Conservation (phyloP, 345 rosid species). For the Isatis tinctoria region DNA sequence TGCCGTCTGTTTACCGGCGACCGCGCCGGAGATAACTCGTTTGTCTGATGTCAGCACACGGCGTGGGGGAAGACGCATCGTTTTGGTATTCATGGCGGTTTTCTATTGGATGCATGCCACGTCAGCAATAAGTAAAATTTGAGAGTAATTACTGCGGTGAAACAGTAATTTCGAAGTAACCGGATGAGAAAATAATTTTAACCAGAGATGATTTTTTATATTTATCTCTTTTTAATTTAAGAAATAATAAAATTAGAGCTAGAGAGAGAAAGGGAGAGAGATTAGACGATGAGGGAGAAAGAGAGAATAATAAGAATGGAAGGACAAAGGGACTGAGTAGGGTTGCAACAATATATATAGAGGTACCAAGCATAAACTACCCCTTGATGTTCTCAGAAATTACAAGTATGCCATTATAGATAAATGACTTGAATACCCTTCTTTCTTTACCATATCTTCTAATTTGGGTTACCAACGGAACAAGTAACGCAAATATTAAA, state of each 20-base stretch:
- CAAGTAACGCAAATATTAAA: slow-evolving; percentile 24
- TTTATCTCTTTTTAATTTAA: slow-evolving; percentile 1
- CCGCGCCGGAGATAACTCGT: slow-evolving; percentile 43
- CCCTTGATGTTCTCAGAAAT: background rate
- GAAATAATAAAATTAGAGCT: background rate
- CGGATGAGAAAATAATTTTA: background rate
- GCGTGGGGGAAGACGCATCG: slow-evolving; percentile 89
- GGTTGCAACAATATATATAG: slow-evolving; percentile 31
- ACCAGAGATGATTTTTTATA: background rate
- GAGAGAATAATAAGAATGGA: background rate
- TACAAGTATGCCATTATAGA: background rate
- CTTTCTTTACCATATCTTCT: slow-evolving; percentile 16
- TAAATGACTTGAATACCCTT: slow-evolving; percentile 3
- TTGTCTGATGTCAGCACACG: slow-evolving; percentile 61
- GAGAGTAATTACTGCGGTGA: slow-evolving; percentile 11
- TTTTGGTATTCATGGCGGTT: slow-evolving; percentile 49
- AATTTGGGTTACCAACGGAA: slow-evolving; percentile 18
- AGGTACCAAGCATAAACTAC: background rate
- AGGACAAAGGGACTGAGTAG: background rate
- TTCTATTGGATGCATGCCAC: slow-evolving; percentile 60
- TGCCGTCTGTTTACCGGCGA: slow-evolving; percentile 3
- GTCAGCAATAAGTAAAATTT: slow-evolving; percentile 31
- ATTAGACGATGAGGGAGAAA: background rate
- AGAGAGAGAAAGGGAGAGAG: background rate
- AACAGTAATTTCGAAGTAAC: slow-evolving; percentile 14